phyloP scores from a whole-genome alignment of 208 protist genomes.

The Acanthamoeba polyphaga region DNA sequence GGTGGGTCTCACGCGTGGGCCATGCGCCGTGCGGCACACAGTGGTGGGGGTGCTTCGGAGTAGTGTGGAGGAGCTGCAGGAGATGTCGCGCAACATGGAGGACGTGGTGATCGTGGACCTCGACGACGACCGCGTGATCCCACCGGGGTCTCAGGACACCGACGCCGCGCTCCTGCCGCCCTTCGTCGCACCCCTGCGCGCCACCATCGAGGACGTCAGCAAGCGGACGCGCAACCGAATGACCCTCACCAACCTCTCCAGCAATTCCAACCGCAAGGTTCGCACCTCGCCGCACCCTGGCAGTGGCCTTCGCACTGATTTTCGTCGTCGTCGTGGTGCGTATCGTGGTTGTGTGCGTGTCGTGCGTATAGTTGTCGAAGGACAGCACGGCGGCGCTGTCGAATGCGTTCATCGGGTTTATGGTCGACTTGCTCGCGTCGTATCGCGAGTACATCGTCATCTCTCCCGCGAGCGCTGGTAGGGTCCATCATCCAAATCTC shows the following conservation, averaged over 20 bases:
- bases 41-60: slow-evolving; percentile 72
- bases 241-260: background rate
- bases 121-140: slow-evolving; percentile 68
- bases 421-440: slow-evolving; percentile 62
- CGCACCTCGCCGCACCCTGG: background rate
- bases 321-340: too few relatives aligned
- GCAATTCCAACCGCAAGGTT: slow-evolving; percentile 43
- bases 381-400: slow-evolving; percentile 10
- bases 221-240: slow-evolving; percentile 45
- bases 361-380: slow-evolving; percentile 5
- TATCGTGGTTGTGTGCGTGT: background rate
- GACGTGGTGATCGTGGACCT: slow-evolving; percentile 74
- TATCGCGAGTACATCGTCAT: slow-evolving; percentile 72
- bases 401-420: slow-evolving; percentile 75
- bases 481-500: background rate
- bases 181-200: slow-evolving; percentile 56
- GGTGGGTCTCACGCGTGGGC: background rate
- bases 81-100: slow-evolving; percentile 65
- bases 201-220: slow-evolving; percentile 66
- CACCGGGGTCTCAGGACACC: background rate
- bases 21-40: background rate
- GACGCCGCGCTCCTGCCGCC: slow-evolving; percentile 57
- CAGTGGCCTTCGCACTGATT: background rate
- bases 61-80: slow-evolving; percentile 46
- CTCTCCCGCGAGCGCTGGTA: background rate